These are phyloP conservation scores for Ascoidea asiatica DNA, from an alignment of 805 yeast genomes.

Conservation along the genomic window DNA sequence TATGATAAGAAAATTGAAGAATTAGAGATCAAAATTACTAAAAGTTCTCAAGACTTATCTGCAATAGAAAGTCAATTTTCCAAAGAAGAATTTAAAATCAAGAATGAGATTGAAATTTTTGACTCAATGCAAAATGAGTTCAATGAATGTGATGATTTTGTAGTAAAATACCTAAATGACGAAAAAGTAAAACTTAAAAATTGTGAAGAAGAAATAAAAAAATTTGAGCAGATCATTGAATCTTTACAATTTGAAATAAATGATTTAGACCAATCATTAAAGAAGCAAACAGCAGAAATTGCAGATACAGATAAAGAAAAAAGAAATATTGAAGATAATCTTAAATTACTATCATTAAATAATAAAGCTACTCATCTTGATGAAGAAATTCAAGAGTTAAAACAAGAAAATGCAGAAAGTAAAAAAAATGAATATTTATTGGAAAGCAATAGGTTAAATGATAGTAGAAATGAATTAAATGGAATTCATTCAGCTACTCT, in stretches of 20 bases:
- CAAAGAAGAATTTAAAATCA: background rate
- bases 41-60: background rate
- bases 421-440: constrained; percentile 49
- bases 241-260: background rate
- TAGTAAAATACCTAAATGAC: background rate
- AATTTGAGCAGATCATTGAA: background rate
- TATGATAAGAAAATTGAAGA: constrained; percentile 2
- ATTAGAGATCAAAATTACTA: background rate
- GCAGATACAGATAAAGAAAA: constrained; percentile 7
- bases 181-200: background rate
- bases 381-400: constrained; percentile 26
- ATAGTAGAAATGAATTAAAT: constrained; percentile 34
- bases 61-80: background rate
- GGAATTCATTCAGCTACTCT: constrained; percentile 59
- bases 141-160: background rate
- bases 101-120: background rate
- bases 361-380: constrained; percentile 13
- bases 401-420: constrained; percentile 43
- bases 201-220: background rate
- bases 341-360: constrained; percentile 5
- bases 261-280: background rate
- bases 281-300: constrained; percentile 2
- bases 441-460: constrained; percentile 34
- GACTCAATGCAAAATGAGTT: background rate
- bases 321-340: constrained; percentile 8